Conservation (phyloP, 352 stramenopile genomes). For the Thalassiosira mediterranea region DNA sequence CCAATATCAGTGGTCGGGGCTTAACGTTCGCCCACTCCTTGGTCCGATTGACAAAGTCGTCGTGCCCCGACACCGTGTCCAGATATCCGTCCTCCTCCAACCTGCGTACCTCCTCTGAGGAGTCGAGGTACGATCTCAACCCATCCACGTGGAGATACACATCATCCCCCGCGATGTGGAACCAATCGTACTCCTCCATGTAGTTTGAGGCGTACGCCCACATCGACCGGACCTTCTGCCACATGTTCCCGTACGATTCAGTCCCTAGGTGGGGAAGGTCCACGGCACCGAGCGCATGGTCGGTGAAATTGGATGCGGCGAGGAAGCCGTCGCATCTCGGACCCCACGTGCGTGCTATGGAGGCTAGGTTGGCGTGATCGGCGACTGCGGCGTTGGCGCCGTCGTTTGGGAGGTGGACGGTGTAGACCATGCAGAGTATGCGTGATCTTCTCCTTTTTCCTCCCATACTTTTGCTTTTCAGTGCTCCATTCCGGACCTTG, state of each 20-base stretch:
- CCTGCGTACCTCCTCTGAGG: constrained; percentile 55
- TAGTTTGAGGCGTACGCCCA: constrained; percentile 85
- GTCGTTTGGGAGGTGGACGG: constrained; percentile 67
- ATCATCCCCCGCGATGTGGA: constrained; percentile 83
- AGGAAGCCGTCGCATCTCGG: constrained; percentile 86
- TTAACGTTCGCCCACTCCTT: constrained; percentile 56
- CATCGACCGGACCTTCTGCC: constrained; percentile 87
- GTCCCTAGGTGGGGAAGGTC: constrained; percentile 85
- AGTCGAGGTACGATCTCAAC: constrained; percentile 73
- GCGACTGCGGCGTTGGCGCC: constrained; percentile 61
- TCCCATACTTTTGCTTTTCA: constrained; percentile 72
- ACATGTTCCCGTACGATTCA: constrained; percentile 89
- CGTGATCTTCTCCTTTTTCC: constrained; percentile 80
- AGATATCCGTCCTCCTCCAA: constrained; percentile 53
- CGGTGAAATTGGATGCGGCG: constrained; percentile 77
- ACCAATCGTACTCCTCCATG: constrained; percentile 85
- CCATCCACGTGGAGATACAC: constrained; percentile 83
- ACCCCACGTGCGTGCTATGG: constrained; percentile 48
- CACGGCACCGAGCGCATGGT: constrained; percentile 72
- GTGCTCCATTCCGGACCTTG: constrained; percentile 21
- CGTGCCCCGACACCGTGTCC: constrained; percentile 46
- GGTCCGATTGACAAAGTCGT: constrained; percentile 62
- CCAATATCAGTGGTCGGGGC: constrained; percentile 75
- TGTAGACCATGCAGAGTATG: constrained; percentile 83
- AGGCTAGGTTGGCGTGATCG: constrained; percentile 13